A percentile compares a stretch with the other conserved stretches of the same genome.
Evolutionary conservation across 169 alveolate species (phyloP).

Genomic region (Prorocentrum cordatum): DNA sequence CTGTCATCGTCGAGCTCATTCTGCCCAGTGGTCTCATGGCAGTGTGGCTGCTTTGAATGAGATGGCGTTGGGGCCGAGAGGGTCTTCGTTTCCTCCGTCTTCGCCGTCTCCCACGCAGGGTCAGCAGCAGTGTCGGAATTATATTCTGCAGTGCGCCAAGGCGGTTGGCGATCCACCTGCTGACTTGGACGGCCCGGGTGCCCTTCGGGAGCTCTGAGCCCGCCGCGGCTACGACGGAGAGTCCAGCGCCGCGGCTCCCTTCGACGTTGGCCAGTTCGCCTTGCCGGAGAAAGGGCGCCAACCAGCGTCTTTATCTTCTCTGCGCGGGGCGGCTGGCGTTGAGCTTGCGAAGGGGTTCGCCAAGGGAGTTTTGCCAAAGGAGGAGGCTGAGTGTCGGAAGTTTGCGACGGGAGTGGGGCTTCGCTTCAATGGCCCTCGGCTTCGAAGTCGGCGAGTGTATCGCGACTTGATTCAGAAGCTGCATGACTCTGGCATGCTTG

Average conservation of each 20-base stretch:
- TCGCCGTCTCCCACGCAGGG: background rate
- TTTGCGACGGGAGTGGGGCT: background rate
- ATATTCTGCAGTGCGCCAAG: background rate
- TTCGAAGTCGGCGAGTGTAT: background rate
- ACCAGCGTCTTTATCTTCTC: background rate
- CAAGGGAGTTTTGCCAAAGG: background rate
- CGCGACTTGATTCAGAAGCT: background rate
- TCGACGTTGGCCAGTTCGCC: background rate
- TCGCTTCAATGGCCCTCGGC: background rate
- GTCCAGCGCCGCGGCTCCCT: background rate
- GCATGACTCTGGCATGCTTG: background rate
- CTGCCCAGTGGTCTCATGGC: background rate
- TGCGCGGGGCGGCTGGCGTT: background rate
- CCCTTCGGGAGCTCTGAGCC: constrained; percentile 23
- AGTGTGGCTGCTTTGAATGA: background rate
- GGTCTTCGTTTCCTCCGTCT: background rate
- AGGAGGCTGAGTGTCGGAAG: background rate
- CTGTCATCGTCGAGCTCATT: background rate
- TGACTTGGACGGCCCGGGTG: background rate
- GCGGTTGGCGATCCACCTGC: background rate
- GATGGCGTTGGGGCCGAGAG: background rate
- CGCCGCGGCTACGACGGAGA: background rate
- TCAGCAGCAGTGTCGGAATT: background rate
- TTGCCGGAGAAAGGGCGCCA: background rate
- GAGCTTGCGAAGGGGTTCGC: background rate